A percentile compares a stretch with the other conserved stretches of the same genome.
Evolutionary conservation across 2,329 filamentous ascomycete genomes (phyloP).

Genomic region (Trichoderma endophyticum): DNA sequence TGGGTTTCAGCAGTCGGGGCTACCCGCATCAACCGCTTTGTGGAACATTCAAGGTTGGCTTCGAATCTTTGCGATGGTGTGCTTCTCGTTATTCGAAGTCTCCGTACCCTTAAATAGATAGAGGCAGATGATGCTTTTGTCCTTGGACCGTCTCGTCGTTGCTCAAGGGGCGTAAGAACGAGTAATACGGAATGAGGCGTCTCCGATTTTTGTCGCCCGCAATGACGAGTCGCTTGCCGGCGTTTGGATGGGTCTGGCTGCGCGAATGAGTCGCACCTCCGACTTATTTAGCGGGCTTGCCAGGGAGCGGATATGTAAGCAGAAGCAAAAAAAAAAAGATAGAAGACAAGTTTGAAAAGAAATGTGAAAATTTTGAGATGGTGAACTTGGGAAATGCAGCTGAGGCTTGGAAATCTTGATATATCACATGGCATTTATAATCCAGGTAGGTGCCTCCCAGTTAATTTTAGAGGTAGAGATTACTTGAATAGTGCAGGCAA

Average conservation of each 20-base stretch:
- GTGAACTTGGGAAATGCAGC: neutral
- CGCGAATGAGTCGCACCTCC: neutral
- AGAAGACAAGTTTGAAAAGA: neutral
- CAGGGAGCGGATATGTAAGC: neutral
- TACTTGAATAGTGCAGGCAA: neutral
- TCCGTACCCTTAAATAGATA: neutral
- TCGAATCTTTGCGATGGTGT: neutral
- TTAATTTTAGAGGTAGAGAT: neutral
- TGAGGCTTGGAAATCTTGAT: neutral
- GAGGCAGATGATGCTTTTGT: neutral
- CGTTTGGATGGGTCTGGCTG: neutral
- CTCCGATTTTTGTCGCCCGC: constrained; percentile 5
- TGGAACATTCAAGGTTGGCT: neutral
- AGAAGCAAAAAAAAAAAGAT: neutral
- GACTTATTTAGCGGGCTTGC: neutral
- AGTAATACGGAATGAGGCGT: constrained; percentile 2
- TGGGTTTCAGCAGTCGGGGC: constrained; percentile 19
- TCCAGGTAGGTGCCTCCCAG: neutral
- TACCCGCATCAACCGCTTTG: constrained; percentile 8
- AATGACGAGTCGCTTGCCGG: neutral
- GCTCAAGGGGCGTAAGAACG: neutral
- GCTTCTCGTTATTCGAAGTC: neutral
- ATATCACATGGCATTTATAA: neutral
- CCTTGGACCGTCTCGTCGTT: neutral
- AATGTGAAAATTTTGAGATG: neutral